Conservation (phyloP, 257 asterid species). For the Solanum phureja region DNA sequence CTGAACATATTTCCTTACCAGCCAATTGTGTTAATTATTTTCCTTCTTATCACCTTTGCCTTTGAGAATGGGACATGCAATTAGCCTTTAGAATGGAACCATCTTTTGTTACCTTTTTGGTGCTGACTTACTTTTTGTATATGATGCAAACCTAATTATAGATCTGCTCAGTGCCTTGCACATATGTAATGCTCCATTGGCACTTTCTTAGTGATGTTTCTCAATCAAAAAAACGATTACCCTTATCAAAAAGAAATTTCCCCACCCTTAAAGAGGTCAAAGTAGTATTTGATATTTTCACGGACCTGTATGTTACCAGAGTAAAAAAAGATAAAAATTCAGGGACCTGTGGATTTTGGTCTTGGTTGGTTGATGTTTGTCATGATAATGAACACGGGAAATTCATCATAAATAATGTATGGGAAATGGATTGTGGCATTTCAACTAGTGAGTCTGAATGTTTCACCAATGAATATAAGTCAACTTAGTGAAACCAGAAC, state of each 20-base stretch:
- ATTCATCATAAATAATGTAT: background rate
- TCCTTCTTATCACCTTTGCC: background rate
- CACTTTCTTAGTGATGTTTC: background rate
- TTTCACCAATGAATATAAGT: background rate
- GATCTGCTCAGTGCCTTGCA: background rate
- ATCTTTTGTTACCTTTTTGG: background rate
- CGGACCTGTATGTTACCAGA: background rate
- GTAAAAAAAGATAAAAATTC: background rate
- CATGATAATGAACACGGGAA: background rate
- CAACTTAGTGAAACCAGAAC: background rate
- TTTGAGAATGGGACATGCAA: background rate
- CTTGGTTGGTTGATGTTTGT: background rate
- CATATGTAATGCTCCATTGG: background rate
- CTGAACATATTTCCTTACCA: background rate
- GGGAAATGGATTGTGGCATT: background rate
- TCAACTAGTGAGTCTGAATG: background rate
- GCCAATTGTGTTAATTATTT: background rate
- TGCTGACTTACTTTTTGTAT: background rate
- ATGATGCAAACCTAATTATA: background rate
- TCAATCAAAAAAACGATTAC: background rate
- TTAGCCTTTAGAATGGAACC: background rate
- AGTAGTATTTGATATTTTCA: background rate
- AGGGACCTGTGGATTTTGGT: background rate
- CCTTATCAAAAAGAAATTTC: background rate
- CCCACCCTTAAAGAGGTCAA: background rate